Evolutionary conservation across 1,284 basidiomycete genomes (phyloP), one percentile per base, ranked within the genome.

Genomic region (Cryptococcus amylolentus): DNA sequence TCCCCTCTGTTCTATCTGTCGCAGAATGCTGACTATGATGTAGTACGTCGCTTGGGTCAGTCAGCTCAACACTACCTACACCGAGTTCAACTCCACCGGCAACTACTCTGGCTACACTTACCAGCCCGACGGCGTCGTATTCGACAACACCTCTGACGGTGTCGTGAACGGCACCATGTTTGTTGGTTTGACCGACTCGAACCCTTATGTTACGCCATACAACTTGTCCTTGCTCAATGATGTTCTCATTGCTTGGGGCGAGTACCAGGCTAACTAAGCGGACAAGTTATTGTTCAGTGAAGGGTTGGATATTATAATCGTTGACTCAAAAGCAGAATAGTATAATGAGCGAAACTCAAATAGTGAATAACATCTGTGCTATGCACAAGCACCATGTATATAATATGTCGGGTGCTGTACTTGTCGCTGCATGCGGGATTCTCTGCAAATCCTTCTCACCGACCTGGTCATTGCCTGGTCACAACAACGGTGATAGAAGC

Each of bases 21-120:
- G 7, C 39, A 40, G 39, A 45, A 45, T 20, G 20, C 2, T 20
- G 23, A 23, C 23, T 23, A 23, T 23, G 23, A 23, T 23, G 23
- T 3, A 23, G 50, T 70, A 63, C 54, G 65, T 79, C 73, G 45
- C 83, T 80, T 40, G 85, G 82, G 81, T 86, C 46, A 80, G 78
- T 27, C 84, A 86, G 69, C 71, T 85, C 52, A 86, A 86, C 78
- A 80, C 80, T n/a, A 86, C 85, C 14, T 86, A 82, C 74, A 82
- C 82, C 5, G 78, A 79, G 0, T 73, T 77, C 38, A 79, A 81
- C 57, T 66, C 82, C 51, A 80, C 75, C 20, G 60, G 64, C 14
- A 79, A 79, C 58, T 63, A 60, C 59, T 76, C 73, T 23, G 84
- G 79, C 0, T 75, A 69, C 10, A 84, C 82, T 9, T 67, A 72